Evolutionary conservation across 768 basidiomycete genomes (phyloP), one percentile per base, ranked within the genome.

Genomic region (Chalciporus sphaerocephalus): DNA sequence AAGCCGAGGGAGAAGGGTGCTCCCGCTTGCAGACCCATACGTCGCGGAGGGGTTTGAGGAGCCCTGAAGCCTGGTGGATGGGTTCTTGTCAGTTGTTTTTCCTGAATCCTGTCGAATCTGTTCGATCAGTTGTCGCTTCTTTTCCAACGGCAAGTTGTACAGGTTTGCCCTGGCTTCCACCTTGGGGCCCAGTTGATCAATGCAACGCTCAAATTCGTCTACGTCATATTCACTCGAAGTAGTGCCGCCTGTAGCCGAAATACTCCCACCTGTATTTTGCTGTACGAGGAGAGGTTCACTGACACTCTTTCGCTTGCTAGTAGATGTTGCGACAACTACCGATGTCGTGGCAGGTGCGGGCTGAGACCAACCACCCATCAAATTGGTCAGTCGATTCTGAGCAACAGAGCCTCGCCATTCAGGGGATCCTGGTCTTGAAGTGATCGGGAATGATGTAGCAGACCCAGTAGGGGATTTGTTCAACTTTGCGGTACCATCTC

Each of bases 101-200:
- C 68, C 58, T 16, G 68, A 69, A 16, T 69, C 71, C 34, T 71
- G 68, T 18, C 64, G 74, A 35, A 78, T 73, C 56, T 85, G 82
- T 23, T 74, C 72, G 20, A 91, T 66, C 1, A 93, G 64, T 44
- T 81, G 81, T 38, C 73, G 74, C 67, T 87, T 88, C 58, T 83
- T 80, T 42, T 82, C 77, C 2, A 61, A 44, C 0, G 87, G 65
- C 8, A 93, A 66, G 4, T 74, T 63, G 44, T 78, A 70, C 81
- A 92, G 85, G 1, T 71, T 74, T 2, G 67, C 68, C 30, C 86
- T 77, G 51, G 79, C 78, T 1, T 78, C 75, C n/a, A 80, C 86
- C 60, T 86, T 88, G 47, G 92, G 54, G 8, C 80, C 86, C 16
- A 92, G 62, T 10, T 83, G 76, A 50, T 87, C 79, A 58, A 93